These are phyloP conservation scores for Rhizopogon vesiculosus DNA, from an alignment of 768 basidiomycete species.

Conservation along the genomic window DNA sequence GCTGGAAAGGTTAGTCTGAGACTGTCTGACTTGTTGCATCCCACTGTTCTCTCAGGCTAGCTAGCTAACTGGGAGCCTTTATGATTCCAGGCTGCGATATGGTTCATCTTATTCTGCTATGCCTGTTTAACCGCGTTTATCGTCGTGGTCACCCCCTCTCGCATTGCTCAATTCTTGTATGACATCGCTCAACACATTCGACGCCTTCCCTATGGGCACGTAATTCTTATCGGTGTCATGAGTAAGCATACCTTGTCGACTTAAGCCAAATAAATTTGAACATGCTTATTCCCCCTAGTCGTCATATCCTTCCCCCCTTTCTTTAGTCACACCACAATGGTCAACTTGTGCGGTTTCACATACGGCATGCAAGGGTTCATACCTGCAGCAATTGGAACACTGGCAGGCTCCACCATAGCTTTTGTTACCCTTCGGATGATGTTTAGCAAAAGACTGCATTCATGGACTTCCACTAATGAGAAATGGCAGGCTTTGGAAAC, in stretches of 20 bases:
- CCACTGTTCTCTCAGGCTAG: no score
- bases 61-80: neutral
- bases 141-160: constrained; percentile 53
- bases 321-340: constrained; percentile 24
- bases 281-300: constrained; percentile 14
- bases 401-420: constrained; percentile 57
- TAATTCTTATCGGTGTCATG: constrained; percentile 46
- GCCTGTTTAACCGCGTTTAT: constrained; percentile 37
- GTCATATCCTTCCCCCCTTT: constrained; percentile 27
- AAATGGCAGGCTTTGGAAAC: constrained; percentile 78
- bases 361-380: constrained; percentile 77
- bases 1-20: constrained; percentile 46
- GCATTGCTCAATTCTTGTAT: constrained; percentile 67
- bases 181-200: constrained; percentile 61
- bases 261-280: constrained; percentile 43
- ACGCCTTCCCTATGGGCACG: constrained; percentile 55
- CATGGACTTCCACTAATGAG: constrained; percentile 58
- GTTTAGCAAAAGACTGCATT: constrained; percentile 50
- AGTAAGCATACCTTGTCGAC: constrained; percentile 51
- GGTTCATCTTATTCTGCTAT: constrained; percentile 56
- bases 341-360: constrained; percentile 75
- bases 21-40: neutral
- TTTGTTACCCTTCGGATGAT: constrained; percentile 59
- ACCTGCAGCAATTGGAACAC: constrained; percentile 55
- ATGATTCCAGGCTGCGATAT: constrained; percentile 49